phyloP scores from a whole-genome alignment of 1,284 basidiomycete genomes.

The Sphaerobolus stellatus region DNA sequence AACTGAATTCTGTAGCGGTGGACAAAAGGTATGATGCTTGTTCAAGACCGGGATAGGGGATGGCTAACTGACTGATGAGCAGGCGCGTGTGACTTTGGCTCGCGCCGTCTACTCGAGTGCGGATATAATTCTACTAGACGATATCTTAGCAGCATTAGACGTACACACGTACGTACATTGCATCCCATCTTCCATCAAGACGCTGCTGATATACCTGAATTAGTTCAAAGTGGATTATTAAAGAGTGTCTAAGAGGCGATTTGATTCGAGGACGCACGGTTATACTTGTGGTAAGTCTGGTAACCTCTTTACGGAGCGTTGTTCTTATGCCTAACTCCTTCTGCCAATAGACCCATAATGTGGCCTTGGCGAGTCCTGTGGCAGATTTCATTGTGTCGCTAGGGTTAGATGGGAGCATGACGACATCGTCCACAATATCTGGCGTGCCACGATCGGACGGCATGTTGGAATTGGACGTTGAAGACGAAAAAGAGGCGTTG shows the following conservation, averaged over 20 bases:
- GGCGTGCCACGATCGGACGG: background rate
- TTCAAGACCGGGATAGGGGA: too few species aligned
- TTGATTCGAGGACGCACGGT: conserved; percentile 41
- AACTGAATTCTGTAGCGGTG: too few species aligned
- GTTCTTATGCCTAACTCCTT: background rate
- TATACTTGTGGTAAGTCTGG: conserved; percentile 39
- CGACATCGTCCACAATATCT: background rate
- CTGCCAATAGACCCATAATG: conserved; percentile 36
- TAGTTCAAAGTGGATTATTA: conserved; percentile 41
- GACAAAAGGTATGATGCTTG: too few species aligned
- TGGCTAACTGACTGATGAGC: too few species aligned
- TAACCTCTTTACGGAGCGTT: too few species aligned
- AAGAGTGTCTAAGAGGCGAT: conserved; percentile 39
- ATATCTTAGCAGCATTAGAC: conserved; percentile 42
- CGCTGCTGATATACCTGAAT: too few species aligned
- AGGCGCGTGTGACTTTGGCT: conserved; percentile 41
- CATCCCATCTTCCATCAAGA: too few species aligned
- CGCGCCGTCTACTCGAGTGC: conserved; percentile 38
- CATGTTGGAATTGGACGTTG: background rate
- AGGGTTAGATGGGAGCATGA: background rate
- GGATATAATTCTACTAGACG: conserved; percentile 33
- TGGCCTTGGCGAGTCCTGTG: conserved; percentile 37
- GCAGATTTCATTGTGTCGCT: conserved; percentile 18
- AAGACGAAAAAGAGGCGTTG: background rate
- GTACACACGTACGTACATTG: conserved; percentile 45